These are phyloP conservation scores for Trypanosoma theileri DNA, from an alignment of 208 protist species.

Conservation along the genomic window DNA sequence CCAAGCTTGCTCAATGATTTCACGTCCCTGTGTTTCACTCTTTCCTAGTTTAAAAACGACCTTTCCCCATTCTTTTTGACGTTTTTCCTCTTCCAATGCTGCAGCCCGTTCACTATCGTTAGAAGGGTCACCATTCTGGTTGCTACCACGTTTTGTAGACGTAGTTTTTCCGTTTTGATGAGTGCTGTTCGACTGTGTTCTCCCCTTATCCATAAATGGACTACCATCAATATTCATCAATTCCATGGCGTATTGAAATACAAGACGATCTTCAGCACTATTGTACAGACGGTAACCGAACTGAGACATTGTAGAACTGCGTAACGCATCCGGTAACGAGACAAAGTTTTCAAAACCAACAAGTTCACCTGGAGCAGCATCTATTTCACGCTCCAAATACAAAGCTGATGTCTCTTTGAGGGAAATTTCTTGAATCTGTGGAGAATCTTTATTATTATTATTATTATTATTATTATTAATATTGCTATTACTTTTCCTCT, in stretches of 20 bases:
- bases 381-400: constrained; percentile 53
- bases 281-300: constrained; percentile 78
- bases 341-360: constrained; percentile 68
- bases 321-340: constrained; percentile 39
- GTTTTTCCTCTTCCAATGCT: constrained; percentile 26
- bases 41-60: constrained; percentile 28
- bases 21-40: constrained; percentile 30
- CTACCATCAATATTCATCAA: constrained; percentile 37
- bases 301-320: constrained; percentile 43
- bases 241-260: constrained; percentile 70
- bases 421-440: constrained; percentile 8
- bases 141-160: neutral
- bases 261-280: constrained; percentile 54
- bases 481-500: constrained; percentile 36
- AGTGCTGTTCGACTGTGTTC: constrained; percentile 20
- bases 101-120: constrained; percentile 3
- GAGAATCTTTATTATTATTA: constrained; percentile 1
- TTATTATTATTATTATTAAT: constrained; percentile 16
- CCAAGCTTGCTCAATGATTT: constrained; percentile 22
- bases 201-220: constrained; percentile 27
- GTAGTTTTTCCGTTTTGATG: constrained; percentile 24
- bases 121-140: neutral
- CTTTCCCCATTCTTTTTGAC: constrained; percentile 24
- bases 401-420: constrained; percentile 42
- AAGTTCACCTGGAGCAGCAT: constrained; percentile 54